Conservation (phyloP, 805 yeast genomes). For the Spathaspora sp. region DNA sequence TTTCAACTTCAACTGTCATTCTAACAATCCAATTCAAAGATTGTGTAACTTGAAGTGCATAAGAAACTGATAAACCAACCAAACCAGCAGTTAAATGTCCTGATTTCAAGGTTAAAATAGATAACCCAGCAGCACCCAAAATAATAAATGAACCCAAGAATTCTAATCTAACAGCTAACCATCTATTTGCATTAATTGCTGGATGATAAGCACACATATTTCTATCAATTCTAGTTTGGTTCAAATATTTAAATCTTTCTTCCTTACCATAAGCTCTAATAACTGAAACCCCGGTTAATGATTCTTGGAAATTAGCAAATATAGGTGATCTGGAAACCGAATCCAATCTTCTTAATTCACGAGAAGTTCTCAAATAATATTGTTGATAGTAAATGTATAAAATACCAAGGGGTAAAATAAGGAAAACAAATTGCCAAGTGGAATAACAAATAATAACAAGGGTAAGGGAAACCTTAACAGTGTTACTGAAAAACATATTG, state of each 20-base stretch:
- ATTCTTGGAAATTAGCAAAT: slow-evolving; percentile 81
- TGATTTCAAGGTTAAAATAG: slow-evolving; percentile 63
- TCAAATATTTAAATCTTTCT: slow-evolving; percentile 58
- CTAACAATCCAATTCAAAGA: slow-evolving; percentile 96
- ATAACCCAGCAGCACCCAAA: slow-evolving; percentile 77
- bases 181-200: slow-evolving; percentile 87
- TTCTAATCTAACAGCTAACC: slow-evolving; percentile 95
- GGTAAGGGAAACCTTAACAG: slow-evolving; percentile 67
- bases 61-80: slow-evolving; percentile 90
- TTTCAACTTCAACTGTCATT: slow-evolving; percentile 98
- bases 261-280: slow-evolving; percentile 73
- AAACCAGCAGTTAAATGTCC: slow-evolving; percentile 83
- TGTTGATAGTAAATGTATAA: slow-evolving; percentile 72
- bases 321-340: slow-evolving; percentile 78
- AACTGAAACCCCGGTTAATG: slow-evolving; percentile 69
- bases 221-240: slow-evolving; percentile 70
- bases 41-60: slow-evolving; percentile 90
- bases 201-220: slow-evolving; percentile 94
- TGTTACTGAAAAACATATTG: slow-evolving; percentile 61
- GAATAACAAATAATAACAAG: slow-evolving; percentile 76
- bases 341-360: slow-evolving; percentile 81
- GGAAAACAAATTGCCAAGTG: slow-evolving; percentile 79
- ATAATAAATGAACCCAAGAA: slow-evolving; percentile 87
- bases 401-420: slow-evolving; percentile 66
- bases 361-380: slow-evolving; percentile 69